These are phyloP conservation scores for Phragmites australis DNA, from an alignment of 176 grass and related monocot genomes.

Conservation along the genomic window DNA sequence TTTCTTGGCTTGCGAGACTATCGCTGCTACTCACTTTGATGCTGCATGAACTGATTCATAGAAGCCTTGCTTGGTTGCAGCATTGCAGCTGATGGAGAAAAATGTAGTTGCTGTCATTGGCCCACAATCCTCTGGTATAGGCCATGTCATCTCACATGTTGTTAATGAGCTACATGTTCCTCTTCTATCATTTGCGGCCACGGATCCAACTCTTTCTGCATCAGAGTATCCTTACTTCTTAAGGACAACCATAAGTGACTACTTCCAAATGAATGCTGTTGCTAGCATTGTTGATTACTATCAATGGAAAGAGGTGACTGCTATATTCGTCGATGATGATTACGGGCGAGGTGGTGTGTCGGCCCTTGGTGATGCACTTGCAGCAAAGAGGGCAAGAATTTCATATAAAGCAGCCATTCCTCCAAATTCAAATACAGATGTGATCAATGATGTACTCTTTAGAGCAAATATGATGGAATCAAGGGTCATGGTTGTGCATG, in stretches of 20 bases:
- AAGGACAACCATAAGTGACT: slow-evolving; percentile 65
- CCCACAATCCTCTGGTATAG: slow-evolving; percentile 72
- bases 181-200: slow-evolving; percentile 73
- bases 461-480: slow-evolving; percentile 84
- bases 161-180: slow-evolving; percentile 75
- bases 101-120: slow-evolving; percentile 72
- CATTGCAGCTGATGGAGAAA: slow-evolving; percentile 69
- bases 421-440: slow-evolving; percentile 48
- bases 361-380: slow-evolving; percentile 65
- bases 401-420: slow-evolving; percentile 74
- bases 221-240: slow-evolving; percentile 80
- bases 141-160: slow-evolving; percentile 73
- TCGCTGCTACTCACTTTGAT: slow-evolving; percentile 11
- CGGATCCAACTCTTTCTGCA: slow-evolving; percentile 73
- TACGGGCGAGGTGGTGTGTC: slow-evolving; percentile 70
- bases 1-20: slow-evolving; percentile 3
- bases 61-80: slow-evolving; percentile 49
- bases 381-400: slow-evolving; percentile 54
- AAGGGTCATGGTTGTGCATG: slow-evolving; percentile 74
- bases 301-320: slow-evolving; percentile 74
- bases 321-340: slow-evolving; percentile 85
- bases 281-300: slow-evolving; percentile 72
- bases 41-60: slow-evolving; percentile 36
- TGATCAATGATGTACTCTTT: slow-evolving; percentile 55
- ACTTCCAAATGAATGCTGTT: slow-evolving; percentile 82